phyloP scores from a whole-genome alignment of 345 rosid genomes.

The Lepidium sativum region DNA sequence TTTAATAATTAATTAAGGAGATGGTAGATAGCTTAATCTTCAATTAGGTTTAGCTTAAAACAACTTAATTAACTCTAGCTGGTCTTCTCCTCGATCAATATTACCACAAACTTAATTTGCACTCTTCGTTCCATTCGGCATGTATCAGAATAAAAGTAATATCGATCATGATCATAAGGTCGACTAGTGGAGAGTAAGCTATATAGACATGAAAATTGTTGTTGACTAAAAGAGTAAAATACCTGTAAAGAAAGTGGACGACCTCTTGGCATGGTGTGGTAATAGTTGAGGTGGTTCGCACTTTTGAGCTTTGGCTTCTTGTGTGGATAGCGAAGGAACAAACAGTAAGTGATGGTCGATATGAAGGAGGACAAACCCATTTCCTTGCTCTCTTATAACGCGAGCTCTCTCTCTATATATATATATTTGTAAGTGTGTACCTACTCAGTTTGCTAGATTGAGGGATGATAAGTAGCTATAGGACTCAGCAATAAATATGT shows the following conservation, averaged over 20 bases:
- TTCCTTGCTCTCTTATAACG: conserved; percentile 10
- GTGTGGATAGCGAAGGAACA: conserved; percentile 44
- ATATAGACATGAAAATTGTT: not conserved
- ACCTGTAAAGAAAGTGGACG: conserved; percentile 92
- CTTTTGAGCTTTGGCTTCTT: conserved; percentile 20
- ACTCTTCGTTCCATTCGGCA: not conserved
- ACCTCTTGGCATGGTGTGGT: conserved; percentile 53
- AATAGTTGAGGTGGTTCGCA: conserved; percentile 14
- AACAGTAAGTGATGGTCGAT: conserved; percentile 48
- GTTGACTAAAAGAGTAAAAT: not conserved
- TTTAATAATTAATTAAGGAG: not conserved
- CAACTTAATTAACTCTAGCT: not conserved
- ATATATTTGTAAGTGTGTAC: not conserved
- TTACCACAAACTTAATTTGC: not conserved
- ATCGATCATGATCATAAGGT: not conserved
- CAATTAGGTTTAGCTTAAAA: not conserved
- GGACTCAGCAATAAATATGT: conserved; percentile 18
- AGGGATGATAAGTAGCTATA: not conserved
- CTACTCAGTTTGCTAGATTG: conserved; percentile 15
- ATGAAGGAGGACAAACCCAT: conserved; percentile 45
- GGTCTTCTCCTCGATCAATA: not conserved
- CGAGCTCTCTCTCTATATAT: conserved; percentile 7
- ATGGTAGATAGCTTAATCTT: not conserved
- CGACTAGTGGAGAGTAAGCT: not conserved
- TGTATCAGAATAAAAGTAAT: not conserved